A percentile compares a stretch with the other conserved stretches of the same genome.
phyloP scores from a whole-genome alignment of 31 red algal species.

The Bonnemaisonia californica region DNA sequence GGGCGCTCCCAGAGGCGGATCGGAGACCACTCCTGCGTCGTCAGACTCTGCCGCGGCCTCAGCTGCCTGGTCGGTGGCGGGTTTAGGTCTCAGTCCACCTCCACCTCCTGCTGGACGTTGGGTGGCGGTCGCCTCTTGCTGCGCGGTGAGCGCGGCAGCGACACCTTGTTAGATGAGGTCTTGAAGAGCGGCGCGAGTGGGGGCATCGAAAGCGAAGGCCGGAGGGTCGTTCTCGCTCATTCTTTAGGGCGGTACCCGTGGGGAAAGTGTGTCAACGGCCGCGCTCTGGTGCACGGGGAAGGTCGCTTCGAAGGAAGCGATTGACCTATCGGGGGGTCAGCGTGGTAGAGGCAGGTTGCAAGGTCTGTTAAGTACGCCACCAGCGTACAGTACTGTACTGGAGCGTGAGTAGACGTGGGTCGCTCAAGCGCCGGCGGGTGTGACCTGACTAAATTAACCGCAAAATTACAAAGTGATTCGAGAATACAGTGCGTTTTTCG shows the following conservation, averaged over 20 bases:
- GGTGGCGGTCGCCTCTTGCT: slow-evolving; percentile 4
- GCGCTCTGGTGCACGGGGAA: slow-evolving; percentile 31
- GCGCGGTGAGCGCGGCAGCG: slow-evolving; percentile 19
- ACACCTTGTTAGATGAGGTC: slow-evolving; percentile 5
- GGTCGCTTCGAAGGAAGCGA: slow-evolving; percentile 18
- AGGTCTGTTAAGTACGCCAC: slow-evolving; percentile 4
- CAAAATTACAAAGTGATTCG: slow-evolving; percentile 10
- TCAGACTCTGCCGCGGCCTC: too few species aligned
- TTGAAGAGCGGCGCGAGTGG: background rate
- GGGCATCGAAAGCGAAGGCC: background rate
- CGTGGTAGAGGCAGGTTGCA: slow-evolving; percentile 9
- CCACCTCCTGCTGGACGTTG: background rate
- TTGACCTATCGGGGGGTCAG: slow-evolving; percentile 9
- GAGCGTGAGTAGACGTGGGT: too few species aligned
- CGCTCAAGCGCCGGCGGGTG: too few species aligned
- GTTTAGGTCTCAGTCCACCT: background rate
- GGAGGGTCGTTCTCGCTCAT: slow-evolving; percentile 19
- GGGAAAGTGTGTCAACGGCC: slow-evolving; percentile 22
- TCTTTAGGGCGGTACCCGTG: slow-evolving; percentile 18
- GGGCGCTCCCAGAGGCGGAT: slow-evolving; percentile 11
- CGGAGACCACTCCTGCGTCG: slow-evolving; percentile 4
- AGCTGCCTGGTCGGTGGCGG: slow-evolving; percentile 4
- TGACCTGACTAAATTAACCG: too few species aligned
- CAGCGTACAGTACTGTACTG: background rate
- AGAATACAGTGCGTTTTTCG: slow-evolving; percentile 19